phyloP scores from a whole-genome alignment of 257 asterid species.

The Lithospermum erythrorhizon region DNA sequence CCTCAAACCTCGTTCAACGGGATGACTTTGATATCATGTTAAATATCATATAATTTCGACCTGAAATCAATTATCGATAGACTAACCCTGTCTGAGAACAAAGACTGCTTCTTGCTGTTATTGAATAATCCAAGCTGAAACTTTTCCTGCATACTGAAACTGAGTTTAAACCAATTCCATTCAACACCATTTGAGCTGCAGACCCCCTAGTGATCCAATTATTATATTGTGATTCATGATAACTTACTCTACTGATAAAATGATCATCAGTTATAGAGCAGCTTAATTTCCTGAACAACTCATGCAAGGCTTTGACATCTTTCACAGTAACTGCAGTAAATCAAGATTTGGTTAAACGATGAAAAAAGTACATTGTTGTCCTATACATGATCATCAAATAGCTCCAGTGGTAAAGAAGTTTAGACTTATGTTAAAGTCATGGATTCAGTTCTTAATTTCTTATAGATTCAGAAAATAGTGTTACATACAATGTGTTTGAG shows the following conservation, averaged over 20 bases:
- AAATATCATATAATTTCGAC: not conserved
- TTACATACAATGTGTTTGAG: slow-evolving; percentile 33
- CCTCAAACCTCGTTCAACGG: not conserved
- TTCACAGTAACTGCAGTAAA: slow-evolving; percentile 33
- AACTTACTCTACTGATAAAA: slow-evolving; percentile 33
- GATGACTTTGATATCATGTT: not conserved
- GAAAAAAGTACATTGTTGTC: not conserved
- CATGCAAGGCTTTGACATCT: slow-evolving; percentile 33
- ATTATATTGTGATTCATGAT: not conserved
- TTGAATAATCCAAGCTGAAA: slow-evolving; percentile 47
- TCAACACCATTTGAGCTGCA: not conserved
- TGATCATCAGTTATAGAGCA: slow-evolving; percentile 40
- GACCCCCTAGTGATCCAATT: not conserved
- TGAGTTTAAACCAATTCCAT: not conserved
- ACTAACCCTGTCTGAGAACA: slow-evolving; percentile 36
- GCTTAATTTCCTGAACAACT: slow-evolving; percentile 40
- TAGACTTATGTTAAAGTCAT: no score
- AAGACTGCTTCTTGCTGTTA: slow-evolving; percentile 28
- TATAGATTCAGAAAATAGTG: not conserved
- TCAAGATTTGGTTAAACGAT: not conserved
- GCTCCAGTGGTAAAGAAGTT: not conserved
- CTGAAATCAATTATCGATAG: no score
- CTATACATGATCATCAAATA: not conserved
- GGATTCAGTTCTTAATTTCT: no score
- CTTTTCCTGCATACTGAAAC: slow-evolving; percentile 25